Evolutionary conservation across 208 protist species (phyloP), one percentile per base, ranked within the genome.

Genomic region (Leishmania turanica): DNA sequence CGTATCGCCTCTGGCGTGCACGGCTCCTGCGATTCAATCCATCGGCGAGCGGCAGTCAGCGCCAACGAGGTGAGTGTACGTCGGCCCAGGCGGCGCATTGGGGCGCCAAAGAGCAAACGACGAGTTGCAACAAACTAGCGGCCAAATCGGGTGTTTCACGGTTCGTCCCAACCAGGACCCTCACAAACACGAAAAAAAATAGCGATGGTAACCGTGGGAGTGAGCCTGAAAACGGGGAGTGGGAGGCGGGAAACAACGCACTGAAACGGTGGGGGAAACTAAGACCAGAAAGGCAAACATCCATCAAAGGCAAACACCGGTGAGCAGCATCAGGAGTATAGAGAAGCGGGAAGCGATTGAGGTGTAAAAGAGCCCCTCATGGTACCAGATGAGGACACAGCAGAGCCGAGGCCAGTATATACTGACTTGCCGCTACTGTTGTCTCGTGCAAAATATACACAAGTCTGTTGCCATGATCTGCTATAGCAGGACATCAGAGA

Each of bases 1-100:
- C 84, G 81, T 68, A 95, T 92, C 8, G 83, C 82, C 60, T 94
- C 93, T 1, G 91, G 86, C 5, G 82, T 83, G 19, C 83, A 73
- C 1, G 85, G 89, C 60, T 87, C 87, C 69, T 90, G 84, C 27
- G 83, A 65, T 6, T 66, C 77, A 34, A 82, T 31, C 27, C 70
- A 74, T 49, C 76, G 58, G 1, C 78, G 69, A 49, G 70, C 76
- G 34, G 75, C 74, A 56, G 27, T 54, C 3, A 31, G 51, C 9
- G 60, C 82, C 27, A 77, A 24, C 34, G 58, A 40, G 4, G 66
- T 70, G 19, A 42, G 58, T 56, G 64, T 62, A 31, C 64, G 45
- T 42, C 24, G 69, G 8, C 54, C 72, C 11, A 86, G 45, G 15
- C 74, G 78, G 49, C 82, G 82, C 82, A 86, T 85, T 54, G 27